A percentile compares a stretch with the other conserved stretches of the same genome.
Conservation (phyloP, 345 rosid species). For the Melastoma malabathricum region DNA sequence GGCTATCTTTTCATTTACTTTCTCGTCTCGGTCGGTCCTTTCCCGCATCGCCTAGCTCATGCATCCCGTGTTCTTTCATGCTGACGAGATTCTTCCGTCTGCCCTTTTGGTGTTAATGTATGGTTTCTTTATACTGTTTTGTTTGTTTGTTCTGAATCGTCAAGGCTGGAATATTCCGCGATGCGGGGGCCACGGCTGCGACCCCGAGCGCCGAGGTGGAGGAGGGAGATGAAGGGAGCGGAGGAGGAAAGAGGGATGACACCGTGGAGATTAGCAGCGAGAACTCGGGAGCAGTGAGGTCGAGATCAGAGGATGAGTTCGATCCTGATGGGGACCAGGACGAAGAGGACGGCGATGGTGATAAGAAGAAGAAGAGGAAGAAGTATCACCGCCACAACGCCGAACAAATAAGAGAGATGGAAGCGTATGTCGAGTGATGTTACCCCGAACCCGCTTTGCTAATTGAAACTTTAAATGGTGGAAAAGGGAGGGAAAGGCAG, state of each 20-base stretch:
- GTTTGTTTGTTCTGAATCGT: slow-evolving; percentile 1
- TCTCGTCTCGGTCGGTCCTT: no score
- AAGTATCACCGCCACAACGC: slow-evolving; percentile 93
- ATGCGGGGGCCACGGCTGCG: slow-evolving; percentile 29
- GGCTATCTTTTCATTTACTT: no score
- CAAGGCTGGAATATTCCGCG: slow-evolving; percentile 90
- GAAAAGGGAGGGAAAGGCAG: no score
- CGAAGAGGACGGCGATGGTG: slow-evolving; percentile 33
- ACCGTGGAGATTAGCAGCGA: slow-evolving; percentile 91
- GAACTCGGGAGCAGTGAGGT: slow-evolving; percentile 76
- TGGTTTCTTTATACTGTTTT: background rate
- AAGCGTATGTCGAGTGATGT: slow-evolving; percentile 41
- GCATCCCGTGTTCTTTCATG: background rate
- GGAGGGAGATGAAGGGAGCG: slow-evolving; percentile 59
- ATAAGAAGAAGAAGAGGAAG: slow-evolving; percentile 75
- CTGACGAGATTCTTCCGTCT: background rate
- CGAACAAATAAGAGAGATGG: slow-evolving; percentile 96
- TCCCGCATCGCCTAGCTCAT: background rate
- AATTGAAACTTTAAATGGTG: background rate
- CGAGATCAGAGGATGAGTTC: slow-evolving; percentile 69
- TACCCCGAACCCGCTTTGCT: background rate
- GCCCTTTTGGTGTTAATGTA: background rate
- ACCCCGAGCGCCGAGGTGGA: slow-evolving; percentile 42
- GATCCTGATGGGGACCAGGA: slow-evolving; percentile 48
- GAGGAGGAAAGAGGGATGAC: slow-evolving; percentile 37